A percentile compares a stretch with the other conserved stretches of the same genome.
These are phyloP conservation scores for Lachnellula arida DNA, from an alignment of 2,329 filamentous ascomycete genomes.

Conservation along the genomic window DNA sequence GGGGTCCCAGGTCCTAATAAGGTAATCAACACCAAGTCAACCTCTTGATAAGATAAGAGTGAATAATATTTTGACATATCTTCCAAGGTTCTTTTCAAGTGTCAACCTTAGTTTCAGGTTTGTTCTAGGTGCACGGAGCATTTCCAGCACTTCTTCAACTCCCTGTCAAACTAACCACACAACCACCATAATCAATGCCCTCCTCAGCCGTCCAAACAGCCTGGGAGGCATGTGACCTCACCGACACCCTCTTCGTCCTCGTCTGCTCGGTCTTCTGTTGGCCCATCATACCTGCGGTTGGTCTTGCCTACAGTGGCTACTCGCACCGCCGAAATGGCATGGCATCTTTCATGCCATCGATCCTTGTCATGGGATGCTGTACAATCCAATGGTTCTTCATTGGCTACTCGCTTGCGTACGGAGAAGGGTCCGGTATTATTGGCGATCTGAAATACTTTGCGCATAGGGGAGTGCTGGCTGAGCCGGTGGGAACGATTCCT, in stretches of 20 bases:
- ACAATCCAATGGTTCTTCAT: slow-evolving; percentile 55
- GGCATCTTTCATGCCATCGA: slow-evolving; percentile 57
- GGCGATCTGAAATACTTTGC: slow-evolving; percentile 58
- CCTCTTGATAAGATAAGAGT: background rate
- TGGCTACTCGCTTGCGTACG: slow-evolving; percentile 59
- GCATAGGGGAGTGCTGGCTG: slow-evolving; percentile 52
- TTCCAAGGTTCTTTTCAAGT: too few species aligned
- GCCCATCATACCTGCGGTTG: slow-evolving; percentile 63
- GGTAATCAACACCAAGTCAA: background rate
- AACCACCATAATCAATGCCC: slow-evolving; percentile 7
- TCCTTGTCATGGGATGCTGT: slow-evolving; percentile 51
- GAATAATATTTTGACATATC: too few species aligned
- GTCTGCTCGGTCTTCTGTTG: slow-evolving; percentile 57
- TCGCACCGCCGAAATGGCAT: slow-evolving; percentile 57
- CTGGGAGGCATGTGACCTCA: slow-evolving; percentile 47
- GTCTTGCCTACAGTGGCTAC: slow-evolving; percentile 59
- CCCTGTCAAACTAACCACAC: background rate
- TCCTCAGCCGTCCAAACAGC: slow-evolving; percentile 36
- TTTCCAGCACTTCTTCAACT: background rate
- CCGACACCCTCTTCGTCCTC: slow-evolving; percentile 49
- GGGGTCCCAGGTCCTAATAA: too few species aligned
- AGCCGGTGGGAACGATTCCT: slow-evolving; percentile 55
- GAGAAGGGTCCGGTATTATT: slow-evolving; percentile 55
- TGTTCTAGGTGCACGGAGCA: too few species aligned
- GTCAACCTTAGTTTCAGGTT: too few species aligned